Conservation (phyloP, 768 basidiomycete species). For the Kwoniella shandongensis region DNA sequence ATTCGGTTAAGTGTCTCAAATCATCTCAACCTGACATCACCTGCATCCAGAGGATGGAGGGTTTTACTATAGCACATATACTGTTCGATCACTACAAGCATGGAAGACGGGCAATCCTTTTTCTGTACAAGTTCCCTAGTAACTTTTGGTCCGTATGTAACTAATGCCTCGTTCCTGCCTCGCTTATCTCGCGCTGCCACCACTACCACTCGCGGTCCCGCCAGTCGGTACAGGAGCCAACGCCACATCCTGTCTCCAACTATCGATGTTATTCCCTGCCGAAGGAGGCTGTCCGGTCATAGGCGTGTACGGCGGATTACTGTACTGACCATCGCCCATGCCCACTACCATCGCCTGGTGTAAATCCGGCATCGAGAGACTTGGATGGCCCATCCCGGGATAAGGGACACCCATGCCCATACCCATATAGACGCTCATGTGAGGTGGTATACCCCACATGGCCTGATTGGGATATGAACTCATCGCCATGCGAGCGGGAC, state of each 20-base stretch:
- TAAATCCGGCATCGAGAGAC: conserved; percentile 12
- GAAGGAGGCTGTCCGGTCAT: conserved; percentile 7
- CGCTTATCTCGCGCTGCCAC: not conserved
- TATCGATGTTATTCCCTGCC: conserved; percentile 32
- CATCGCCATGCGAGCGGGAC: conserved; percentile 5
- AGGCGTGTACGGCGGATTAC: not conserved
- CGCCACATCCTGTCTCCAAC: conserved; percentile 43
- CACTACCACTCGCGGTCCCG: conserved; percentile 6
- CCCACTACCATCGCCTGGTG: conserved; percentile 5
- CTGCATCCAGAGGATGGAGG: too few species aligned
- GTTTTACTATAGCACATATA: too few species aligned
- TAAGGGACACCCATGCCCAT: conserved; percentile 11
- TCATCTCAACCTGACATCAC: too few species aligned
- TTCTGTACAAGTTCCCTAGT: too few species aligned
- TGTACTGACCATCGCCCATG: not conserved
- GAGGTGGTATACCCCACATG: too few species aligned
- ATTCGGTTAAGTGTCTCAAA: too few species aligned
- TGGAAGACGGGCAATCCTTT: too few species aligned
- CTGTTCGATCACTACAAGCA: too few species aligned
- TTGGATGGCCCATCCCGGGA: conserved; percentile 1
- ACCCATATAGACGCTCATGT: conserved; percentile 3
- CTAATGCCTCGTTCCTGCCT: too few species aligned
- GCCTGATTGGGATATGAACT: conserved; percentile 6
- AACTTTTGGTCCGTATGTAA: too few species aligned
- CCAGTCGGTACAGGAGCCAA: conserved; percentile 22